Base-by-base conservation (phyloP, 768 basidiomycete species). In the Amanita inopinata region DNA sequence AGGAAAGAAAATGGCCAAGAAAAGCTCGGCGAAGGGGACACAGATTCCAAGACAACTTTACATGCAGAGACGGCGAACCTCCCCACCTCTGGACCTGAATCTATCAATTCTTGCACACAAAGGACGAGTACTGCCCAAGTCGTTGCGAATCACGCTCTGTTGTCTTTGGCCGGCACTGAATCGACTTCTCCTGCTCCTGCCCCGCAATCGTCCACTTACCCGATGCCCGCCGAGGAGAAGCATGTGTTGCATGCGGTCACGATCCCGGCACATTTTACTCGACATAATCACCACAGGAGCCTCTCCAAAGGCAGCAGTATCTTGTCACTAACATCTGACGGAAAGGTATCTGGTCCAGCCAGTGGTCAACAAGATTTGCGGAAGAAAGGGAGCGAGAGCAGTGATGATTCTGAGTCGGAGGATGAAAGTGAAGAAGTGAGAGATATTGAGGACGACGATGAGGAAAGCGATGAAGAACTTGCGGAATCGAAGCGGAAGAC, bases 171-270 rank as follows among this genome's bases (percentile, higher is more conserved):
- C 45, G 12, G 25, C 46, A 10, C 4, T 40, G 11, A 2, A 17
- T 23, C 41, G 4, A 15, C 38, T 11, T 25, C 43, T 11, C 18
- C 33, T 30, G 40, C 38, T n/a, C 4, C 25, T 31, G 3, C 38
- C 8, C 25, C 38, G 15, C 35, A 20, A 3, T 18, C 28, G 4
- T 32, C 33, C 5, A 24, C 12, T 12, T 14, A 32, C 22, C 20
- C 37, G 20, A 47, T 33, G 17, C 23, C 50, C 10, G 15, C 49
- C 1, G 45, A 48, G 27, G 54, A 54, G 17, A 53, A 55, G 37
- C 65, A 66, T 48, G 50, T 62, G 33, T 54, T 58, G 22, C 57
- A 52, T 14, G 63, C 63, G 11, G 57, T 65, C 35, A 59, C 47
- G 14, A 54, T 69, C 30, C 67, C 68, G 11, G 61, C 66, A 5